phyloP scores from a whole-genome alignment of 2,329 filamentous ascomycete species.

The Fusarium hostae region DNA sequence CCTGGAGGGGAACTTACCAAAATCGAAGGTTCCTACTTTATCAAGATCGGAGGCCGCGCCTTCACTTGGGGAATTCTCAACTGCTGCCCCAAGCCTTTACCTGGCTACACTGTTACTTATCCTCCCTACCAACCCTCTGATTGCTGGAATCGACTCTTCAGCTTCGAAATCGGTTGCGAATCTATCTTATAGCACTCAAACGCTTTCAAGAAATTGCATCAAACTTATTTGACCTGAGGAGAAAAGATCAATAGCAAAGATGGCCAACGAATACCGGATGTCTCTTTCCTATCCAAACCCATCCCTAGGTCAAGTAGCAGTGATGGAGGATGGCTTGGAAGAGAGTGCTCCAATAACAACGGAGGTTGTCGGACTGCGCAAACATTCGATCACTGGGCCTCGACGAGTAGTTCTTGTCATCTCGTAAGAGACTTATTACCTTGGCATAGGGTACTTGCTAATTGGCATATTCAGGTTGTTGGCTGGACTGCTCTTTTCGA shows the following conservation, averaged over 20 bases:
- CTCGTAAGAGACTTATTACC: slow-evolving; percentile 45
- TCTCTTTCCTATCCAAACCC: slow-evolving; percentile 51
- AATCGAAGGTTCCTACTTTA: not conserved
- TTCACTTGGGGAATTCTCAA: not conserved
- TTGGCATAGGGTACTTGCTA: slow-evolving; percentile 13
- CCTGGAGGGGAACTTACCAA: no score
- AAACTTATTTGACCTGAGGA: not conserved
- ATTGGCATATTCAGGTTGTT: slow-evolving; percentile 55
- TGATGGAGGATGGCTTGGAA: slow-evolving; percentile 16
- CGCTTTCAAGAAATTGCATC: no score
- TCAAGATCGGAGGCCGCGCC: not conserved
- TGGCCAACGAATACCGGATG: slow-evolving; percentile 45
- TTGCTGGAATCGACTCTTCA: not conserved
- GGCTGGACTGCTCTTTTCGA: slow-evolving; percentile 65
- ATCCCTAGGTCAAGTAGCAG: slow-evolving; percentile 47
- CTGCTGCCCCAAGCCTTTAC: not conserved
- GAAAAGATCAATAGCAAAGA: slow-evolving; percentile 15
- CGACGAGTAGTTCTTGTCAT: slow-evolving; percentile 50
- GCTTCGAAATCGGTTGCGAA: not conserved
- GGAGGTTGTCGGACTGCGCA: slow-evolving; percentile 33
- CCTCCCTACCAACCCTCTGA: not conserved
- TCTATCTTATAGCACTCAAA: not conserved
- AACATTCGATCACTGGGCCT: slow-evolving; percentile 39
- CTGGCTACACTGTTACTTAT: not conserved
- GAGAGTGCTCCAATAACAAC: slow-evolving; percentile 2